Percentiles rank a stretch among this genome's conserved stretches.
Evolutionary conservation across 768 basidiomycete species (phyloP).

Genomic region (Artomyces pyxidatus): DNA sequence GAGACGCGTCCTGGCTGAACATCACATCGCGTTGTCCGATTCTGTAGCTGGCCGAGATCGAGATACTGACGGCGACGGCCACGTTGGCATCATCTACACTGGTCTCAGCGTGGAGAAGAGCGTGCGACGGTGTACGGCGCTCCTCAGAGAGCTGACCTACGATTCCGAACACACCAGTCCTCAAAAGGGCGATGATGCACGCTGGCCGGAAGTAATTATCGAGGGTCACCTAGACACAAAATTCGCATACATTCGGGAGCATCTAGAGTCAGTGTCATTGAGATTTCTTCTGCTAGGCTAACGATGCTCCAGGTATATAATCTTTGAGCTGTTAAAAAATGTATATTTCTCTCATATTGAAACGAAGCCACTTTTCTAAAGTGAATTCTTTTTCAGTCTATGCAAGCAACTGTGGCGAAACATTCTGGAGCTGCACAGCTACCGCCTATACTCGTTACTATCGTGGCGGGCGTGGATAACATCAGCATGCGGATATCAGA

Average conservation of each 20-base stretch:
- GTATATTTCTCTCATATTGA: slow-evolving; percentile 32
- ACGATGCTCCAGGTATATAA: slow-evolving; percentile 51
- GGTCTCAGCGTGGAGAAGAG: slow-evolving; percentile 60
- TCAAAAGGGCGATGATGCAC: slow-evolving; percentile 21
- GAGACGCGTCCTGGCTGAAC: slow-evolving; percentile 80
- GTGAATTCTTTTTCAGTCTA: slow-evolving; percentile 38
- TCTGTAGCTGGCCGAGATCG: slow-evolving; percentile 31
- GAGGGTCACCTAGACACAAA: slow-evolving; percentile 64
- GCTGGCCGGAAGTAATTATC: slow-evolving; percentile 58
- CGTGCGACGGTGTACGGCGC: slow-evolving; percentile 56
- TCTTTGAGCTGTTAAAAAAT: slow-evolving; percentile 88
- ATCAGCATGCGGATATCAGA: slow-evolving; percentile 86
- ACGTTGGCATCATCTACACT: slow-evolving; percentile 84
- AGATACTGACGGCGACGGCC: slow-evolving; percentile 29
- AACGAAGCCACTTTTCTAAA: not conserved
- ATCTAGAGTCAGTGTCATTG: slow-evolving; percentile 56
- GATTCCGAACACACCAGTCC: slow-evolving; percentile 30
- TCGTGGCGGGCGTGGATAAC: slow-evolving; percentile 65
- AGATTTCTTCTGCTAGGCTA: slow-evolving; percentile 3
- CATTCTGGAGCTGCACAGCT: slow-evolving; percentile 35
- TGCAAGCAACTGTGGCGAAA: slow-evolving; percentile 55
- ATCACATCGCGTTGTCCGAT: slow-evolving; percentile 77
- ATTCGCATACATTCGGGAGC: slow-evolving; percentile 82
- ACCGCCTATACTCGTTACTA: slow-evolving; percentile 67
- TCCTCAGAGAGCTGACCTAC: slow-evolving; percentile 44